Evolutionary conservation across 768 basidiomycete species (phyloP).

Genomic region (Roridomyces roridus): DNA sequence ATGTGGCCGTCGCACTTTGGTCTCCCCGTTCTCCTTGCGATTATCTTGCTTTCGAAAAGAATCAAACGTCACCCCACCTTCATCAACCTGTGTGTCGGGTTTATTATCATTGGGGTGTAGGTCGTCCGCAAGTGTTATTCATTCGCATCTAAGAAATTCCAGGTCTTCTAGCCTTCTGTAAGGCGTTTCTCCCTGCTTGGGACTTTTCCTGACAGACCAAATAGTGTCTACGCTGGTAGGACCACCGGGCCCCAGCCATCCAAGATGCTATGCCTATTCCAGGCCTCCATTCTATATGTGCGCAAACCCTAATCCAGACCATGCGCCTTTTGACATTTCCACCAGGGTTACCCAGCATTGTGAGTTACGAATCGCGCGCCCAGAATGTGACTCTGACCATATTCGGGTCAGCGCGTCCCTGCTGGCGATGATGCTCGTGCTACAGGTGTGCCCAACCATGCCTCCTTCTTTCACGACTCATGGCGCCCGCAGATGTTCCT

Average conservation of each 20-base stretch:
- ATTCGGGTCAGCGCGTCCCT: conserved; percentile 41
- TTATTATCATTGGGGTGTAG: conserved; percentile 53
- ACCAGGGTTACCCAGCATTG: conserved; percentile 50
- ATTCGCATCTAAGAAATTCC: conserved; percentile 1
- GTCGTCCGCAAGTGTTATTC: conserved; percentile 18
- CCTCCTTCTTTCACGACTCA: not conserved
- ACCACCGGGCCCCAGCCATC: conserved; percentile 52
- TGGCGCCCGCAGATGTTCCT: conserved; percentile 48
- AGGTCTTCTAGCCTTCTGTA: conserved; percentile 50
- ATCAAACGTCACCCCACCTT: conserved; percentile 54
- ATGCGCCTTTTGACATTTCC: not conserved
- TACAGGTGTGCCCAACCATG: conserved; percentile 39
- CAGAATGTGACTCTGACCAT: not conserved
- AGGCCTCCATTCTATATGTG: conserved; percentile 51
- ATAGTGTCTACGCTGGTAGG: conserved; percentile 48
- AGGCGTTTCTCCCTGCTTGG: not conserved
- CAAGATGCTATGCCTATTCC: conserved; percentile 48
- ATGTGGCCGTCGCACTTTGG: conserved; percentile 58
- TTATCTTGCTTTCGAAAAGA: conserved; percentile 45
- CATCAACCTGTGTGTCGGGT: conserved; percentile 50
- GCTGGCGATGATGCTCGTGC: conserved; percentile 47
- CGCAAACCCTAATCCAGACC: not conserved
- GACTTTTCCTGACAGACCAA: not conserved
- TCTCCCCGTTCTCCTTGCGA: conserved; percentile 48
- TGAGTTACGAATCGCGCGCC: conserved; percentile 28